Evolutionary conservation across 2,329 filamentous ascomycete species (phyloP).

Genomic region (Sphaerostilbella broomeana): DNA sequence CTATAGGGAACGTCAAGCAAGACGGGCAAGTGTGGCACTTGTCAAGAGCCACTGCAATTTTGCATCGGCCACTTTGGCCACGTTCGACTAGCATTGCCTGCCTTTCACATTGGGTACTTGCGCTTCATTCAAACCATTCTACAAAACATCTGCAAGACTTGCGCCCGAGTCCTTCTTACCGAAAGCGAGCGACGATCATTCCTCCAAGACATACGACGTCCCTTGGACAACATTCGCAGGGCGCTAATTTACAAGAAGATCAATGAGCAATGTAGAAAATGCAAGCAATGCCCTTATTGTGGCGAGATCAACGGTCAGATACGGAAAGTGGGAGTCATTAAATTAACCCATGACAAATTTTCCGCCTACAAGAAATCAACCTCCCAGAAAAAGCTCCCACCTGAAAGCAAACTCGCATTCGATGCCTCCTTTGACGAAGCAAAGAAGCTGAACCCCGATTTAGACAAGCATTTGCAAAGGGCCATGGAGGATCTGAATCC

Average conservation of each 20-base stretch:
- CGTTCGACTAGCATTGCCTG: slow-evolving; percentile 81
- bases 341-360: slow-evolving; percentile 92
- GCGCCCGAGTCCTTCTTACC: slow-evolving; percentile 73
- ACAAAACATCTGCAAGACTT: slow-evolving; percentile 93
- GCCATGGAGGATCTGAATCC: slow-evolving; percentile 94
- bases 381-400: slow-evolving; percentile 74
- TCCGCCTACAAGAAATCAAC: slow-evolving; percentile 82
- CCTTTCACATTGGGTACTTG: slow-evolving; percentile 93
- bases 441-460: slow-evolving; percentile 67
- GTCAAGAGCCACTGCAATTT: slow-evolving; percentile 69
- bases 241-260: slow-evolving; percentile 82
- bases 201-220: slow-evolving; percentile 72
- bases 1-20: slow-evolving; percentile 76
- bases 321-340: slow-evolving; percentile 85
- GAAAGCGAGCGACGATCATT: slow-evolving; percentile 72
- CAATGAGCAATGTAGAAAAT: slow-evolving; percentile 83
- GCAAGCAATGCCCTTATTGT: slow-evolving; percentile 75
- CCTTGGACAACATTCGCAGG: slow-evolving; percentile 80
- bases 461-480: slow-evolving; percentile 87
- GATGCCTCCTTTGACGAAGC: slow-evolving; percentile 79
- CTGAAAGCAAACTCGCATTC: slow-evolving; percentile 74
- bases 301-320: slow-evolving; percentile 81
- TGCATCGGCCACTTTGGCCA: slow-evolving; percentile 97
- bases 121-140: slow-evolving; percentile 88
- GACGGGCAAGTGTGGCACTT: slow-evolving; percentile 71